Percentiles rank a stretch among this genome's conserved stretches.
These are phyloP conservation scores for Saprolegnia parasitica DNA, from an alignment of 352 stramenopile species.

Conservation along the genomic window DNA sequence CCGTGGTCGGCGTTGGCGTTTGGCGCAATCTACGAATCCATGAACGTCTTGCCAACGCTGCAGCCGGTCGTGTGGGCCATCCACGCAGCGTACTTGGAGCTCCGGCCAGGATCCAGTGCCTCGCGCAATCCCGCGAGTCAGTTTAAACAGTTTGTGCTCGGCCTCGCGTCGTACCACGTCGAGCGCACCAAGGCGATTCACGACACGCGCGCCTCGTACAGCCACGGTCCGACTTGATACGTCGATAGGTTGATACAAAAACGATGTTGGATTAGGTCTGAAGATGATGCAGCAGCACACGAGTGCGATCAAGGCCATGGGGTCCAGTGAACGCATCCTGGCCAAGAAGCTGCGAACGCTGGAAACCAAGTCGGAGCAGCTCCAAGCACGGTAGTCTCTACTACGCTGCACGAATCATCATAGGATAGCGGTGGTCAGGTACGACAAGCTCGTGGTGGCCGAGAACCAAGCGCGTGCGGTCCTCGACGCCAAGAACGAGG, in stretches of 20 bases:
- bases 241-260: too few species aligned
- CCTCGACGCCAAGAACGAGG: slow-evolving; percentile 58
- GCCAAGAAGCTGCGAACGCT: neutral
- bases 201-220: neutral
- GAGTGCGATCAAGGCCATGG: neutral
- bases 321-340: slow-evolving; percentile 5
- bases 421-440: slow-evolving; percentile 8
- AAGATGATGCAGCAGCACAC: slow-evolving; percentile 15
- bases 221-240: neutral
- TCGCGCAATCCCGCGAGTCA: neutral
- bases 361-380: neutral
- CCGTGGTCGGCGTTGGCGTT: slow-evolving; percentile 1
- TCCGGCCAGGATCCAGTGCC: neutral
- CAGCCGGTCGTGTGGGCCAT: slow-evolving; percentile 2
- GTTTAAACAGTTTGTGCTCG: neutral
- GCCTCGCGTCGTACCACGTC: neutral
- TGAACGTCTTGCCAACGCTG: slow-evolving; percentile 6
- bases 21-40: neutral
- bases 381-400: neutral
- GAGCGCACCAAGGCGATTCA: slow-evolving; percentile 5
- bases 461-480: slow-evolving; percentile 43
- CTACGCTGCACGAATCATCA: neutral
- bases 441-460: slow-evolving; percentile 14
- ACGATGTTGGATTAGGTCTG: neutral
- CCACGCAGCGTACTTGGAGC: neutral